A percentile compares a stretch with the other conserved stretches of the same genome.
Conservation (phyloP, 164 flowering plant species). For the Annona squamosa region DNA sequence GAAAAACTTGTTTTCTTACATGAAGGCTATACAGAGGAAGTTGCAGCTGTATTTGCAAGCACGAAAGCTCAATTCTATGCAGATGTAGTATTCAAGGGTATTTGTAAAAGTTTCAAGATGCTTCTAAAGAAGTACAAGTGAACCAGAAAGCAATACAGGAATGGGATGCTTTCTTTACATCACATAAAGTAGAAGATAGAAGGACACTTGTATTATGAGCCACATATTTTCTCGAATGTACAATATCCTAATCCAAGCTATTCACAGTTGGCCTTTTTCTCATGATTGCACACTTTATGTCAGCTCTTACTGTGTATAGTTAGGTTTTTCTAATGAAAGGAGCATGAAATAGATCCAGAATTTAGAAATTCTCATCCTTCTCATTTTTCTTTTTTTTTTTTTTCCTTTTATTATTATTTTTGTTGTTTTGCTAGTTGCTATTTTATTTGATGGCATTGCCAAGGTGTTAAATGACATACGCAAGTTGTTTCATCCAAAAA, state of each 20-base stretch:
- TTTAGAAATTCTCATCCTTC: not conserved
- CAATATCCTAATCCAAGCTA: not conserved
- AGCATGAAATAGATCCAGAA: not conserved
- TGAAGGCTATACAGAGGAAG: constrained; percentile 18
- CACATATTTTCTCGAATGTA: not conserved
- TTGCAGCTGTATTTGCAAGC: constrained; percentile 33
- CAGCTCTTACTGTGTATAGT: not conserved
- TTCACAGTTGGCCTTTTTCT: not conserved
- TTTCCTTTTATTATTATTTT: not conserved
- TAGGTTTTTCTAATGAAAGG: not conserved
- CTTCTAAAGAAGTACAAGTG: constrained; percentile 48
- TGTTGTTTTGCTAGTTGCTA: no score
- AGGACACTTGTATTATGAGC: not conserved
- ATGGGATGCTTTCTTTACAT: constrained; percentile 73
- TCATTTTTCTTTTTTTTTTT: not conserved
- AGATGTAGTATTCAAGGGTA: constrained; percentile 36
- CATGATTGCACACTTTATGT: not conserved
- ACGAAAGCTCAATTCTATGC: constrained; percentile 44
- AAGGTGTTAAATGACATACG: not conserved
- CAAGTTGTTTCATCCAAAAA: not conserved
- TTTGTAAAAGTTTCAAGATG: constrained; percentile 20
- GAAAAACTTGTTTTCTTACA: constrained; percentile 14
- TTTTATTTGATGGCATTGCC: not conserved
- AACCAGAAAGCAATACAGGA: constrained; percentile 49
- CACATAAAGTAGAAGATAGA: not conserved